phyloP scores from a whole-genome alignment of 257 asterid genomes.

The Salvia rosmarinus region DNA sequence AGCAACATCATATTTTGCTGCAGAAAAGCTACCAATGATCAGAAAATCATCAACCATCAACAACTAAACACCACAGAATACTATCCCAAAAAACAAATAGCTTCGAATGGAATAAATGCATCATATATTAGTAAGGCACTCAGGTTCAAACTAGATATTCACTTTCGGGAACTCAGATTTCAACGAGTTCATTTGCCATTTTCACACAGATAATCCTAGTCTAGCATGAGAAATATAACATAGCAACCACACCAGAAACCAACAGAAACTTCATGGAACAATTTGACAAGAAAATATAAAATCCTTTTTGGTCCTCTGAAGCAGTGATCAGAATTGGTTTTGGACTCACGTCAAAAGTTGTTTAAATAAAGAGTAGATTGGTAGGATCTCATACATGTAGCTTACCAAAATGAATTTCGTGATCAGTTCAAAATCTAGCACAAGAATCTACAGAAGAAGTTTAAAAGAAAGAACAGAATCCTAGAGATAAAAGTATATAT shows the following conservation, averaged over 20 bases:
- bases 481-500: neutral
- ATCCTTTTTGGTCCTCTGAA: neutral
- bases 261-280: conserved; percentile 1
- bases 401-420: neutral
- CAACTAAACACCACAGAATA: neutral
- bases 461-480: neutral
- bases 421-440: neutral
- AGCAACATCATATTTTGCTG: conserved; percentile 91
- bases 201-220: neutral
- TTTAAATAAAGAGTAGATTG: neutral
- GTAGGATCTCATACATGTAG: neutral
- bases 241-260: neutral
- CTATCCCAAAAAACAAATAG: neutral
- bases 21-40: conserved; percentile 30
- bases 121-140: neutral
- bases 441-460: neutral
- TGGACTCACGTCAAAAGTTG: neutral
- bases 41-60: conserved; percentile 1
- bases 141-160: conserved; percentile 3
- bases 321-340: neutral
- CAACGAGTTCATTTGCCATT: conserved; percentile 9
- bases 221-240: neutral
- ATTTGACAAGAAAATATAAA: neutral
- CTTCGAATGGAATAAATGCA: neutral
- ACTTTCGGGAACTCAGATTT: conserved; percentile 12